A percentile compares a stretch with the other conserved stretches of the same genome.
Conservation (phyloP, 768 basidiomycete genomes). For the Lactarius quietus region DNA sequence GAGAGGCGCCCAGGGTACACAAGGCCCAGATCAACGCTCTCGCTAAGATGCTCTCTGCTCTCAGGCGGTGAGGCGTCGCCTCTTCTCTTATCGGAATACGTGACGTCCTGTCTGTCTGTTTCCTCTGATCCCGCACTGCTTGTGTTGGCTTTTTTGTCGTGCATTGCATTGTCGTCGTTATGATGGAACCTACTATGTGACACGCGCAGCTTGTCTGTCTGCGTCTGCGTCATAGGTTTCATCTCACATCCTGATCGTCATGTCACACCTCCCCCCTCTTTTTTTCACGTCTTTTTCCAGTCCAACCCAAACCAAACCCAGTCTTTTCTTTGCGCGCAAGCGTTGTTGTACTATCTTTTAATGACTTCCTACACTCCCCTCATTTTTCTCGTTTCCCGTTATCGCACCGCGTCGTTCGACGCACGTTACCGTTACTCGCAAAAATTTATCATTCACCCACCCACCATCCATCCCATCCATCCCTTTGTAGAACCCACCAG, state of each 20-base stretch:
- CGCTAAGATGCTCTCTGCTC: slow-evolving; percentile 87
- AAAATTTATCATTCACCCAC: background rate
- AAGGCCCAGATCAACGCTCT: slow-evolving; percentile 87
- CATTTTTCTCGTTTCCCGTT: background rate
- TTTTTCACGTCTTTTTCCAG: background rate
- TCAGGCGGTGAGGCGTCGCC: slow-evolving; percentile 51
- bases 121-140: background rate
- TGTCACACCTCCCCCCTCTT: background rate
- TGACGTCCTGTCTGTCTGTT: background rate
- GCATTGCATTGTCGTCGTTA: background rate
- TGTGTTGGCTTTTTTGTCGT: background rate
- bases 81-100: background rate
- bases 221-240: background rate
- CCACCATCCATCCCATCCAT: background rate
- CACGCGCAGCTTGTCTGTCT: no score
- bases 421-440: background rate
- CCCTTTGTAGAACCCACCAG: background rate
- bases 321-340: background rate
- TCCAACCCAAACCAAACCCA: background rate
- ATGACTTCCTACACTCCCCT: background rate
- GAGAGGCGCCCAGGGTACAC: slow-evolving; percentile 72
- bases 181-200: background rate
- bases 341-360: slow-evolving; percentile 15
- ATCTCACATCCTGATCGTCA: background rate
- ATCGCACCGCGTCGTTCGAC: background rate